These are phyloP conservation scores for Hondaea fermentalgiana DNA, from an alignment of 108 stramenopile genomes.

Conservation along the genomic window DNA sequence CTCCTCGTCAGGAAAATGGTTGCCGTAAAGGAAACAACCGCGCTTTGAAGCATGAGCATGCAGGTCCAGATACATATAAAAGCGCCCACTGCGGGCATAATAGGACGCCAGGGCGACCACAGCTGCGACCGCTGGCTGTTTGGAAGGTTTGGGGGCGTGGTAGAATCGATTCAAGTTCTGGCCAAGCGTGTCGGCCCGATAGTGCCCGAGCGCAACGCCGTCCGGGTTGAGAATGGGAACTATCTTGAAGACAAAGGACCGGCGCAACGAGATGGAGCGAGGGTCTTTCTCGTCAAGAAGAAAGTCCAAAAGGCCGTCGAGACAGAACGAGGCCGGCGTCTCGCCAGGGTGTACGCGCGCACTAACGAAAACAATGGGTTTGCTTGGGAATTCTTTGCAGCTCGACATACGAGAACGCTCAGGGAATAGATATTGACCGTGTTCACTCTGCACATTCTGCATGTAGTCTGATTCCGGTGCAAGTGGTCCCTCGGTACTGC, in stretches of 20 bases:
- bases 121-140: constrained; percentile 36
- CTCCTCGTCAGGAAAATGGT: constrained; percentile 33
- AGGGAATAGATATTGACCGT: background rate
- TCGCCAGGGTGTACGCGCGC: constrained; percentile 61
- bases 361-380: constrained; percentile 40
- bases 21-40: constrained; percentile 63
- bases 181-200: constrained; percentile 49
- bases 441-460: background rate
- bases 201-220: constrained; percentile 54
- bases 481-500: background rate
- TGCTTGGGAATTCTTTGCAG: background rate
- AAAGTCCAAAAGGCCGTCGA: constrained; percentile 45
- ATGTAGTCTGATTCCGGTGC: background rate
- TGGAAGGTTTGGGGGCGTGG: constrained; percentile 24
- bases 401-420: background rate
- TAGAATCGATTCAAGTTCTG: constrained; percentile 58
- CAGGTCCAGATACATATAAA: constrained; percentile 46
- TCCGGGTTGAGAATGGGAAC: constrained; percentile 59
- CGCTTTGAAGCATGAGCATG: constrained; percentile 58
- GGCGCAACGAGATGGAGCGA: constrained; percentile 37
- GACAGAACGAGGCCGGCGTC: constrained; percentile 48
- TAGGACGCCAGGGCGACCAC: constrained; percentile 33
- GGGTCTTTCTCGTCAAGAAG: constrained; percentile 34
- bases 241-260: constrained; percentile 25
- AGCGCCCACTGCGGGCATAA: background rate